A percentile compares a stretch with the other conserved stretches of the same genome.
These are phyloP conservation scores for Hericium coralloides DNA, from an alignment of 768 basidiomycete genomes.

Conservation along the genomic window DNA sequence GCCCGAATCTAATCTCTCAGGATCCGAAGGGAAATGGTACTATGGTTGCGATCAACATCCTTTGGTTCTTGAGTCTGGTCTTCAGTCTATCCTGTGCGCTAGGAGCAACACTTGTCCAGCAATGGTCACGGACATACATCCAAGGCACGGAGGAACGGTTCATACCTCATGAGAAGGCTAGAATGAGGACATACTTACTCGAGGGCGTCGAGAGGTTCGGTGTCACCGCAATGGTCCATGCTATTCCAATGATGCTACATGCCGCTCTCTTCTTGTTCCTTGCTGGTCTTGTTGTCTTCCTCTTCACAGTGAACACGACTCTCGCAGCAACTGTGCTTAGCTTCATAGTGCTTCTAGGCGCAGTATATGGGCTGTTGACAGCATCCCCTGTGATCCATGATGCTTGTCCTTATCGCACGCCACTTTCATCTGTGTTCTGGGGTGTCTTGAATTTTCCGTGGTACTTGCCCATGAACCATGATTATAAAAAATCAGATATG, in stretches of 20 bases:
- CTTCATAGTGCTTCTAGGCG: not conserved
- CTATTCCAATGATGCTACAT: conserved; percentile 8
- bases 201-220: conserved; percentile 6
- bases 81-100: conserved; percentile 8
- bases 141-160: conserved; percentile 1
- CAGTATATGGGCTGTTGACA: conserved; percentile 3
- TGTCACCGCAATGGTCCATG: conserved; percentile 1
- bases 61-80: conserved; percentile 10
- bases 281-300: conserved; percentile 9
- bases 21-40: not conserved
- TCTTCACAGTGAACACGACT: conserved; percentile 6
- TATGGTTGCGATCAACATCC: not conserved
- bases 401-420: conserved; percentile 11
- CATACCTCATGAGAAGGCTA: conserved; percentile 1
- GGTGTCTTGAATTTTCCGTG: not conserved
- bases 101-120: conserved; percentile 8
- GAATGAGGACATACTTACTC: conserved; percentile 3
- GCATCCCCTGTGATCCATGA: conserved; percentile 6
- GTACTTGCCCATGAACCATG: no score
- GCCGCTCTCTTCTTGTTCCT: conserved; percentile 12
- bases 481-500: not conserved
- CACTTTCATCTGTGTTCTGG: conserved; percentile 6
- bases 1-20: not conserved
- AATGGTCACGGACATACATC: conserved; percentile 7
- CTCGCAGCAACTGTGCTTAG: conserved; percentile 5